Conservation (phyloP, 2,329 filamentous ascomycete genomes). For the Penicillium brevicompactum region DNA sequence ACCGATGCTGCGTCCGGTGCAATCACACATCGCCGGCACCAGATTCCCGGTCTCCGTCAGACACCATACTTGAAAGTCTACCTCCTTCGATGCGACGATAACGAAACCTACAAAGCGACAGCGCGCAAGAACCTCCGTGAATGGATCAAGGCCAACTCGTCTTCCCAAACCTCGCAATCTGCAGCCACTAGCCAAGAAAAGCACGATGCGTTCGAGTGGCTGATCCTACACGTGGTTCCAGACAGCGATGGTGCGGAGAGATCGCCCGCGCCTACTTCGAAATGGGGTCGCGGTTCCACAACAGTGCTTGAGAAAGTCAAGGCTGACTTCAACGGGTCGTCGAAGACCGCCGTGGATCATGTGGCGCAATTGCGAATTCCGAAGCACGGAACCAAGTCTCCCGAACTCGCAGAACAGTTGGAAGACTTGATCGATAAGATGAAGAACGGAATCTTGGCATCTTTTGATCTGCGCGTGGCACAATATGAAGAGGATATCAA, state of each 20-base stretch:
- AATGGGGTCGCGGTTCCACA: constrained; percentile 77
- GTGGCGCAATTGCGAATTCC: constrained; percentile 81
- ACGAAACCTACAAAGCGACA: constrained; percentile 84
- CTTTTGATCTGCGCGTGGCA: constrained; percentile 85
- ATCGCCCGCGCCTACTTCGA: constrained; percentile 58
- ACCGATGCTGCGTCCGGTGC: constrained; percentile 39
- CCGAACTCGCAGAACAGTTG: constrained; percentile 82
- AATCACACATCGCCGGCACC: constrained; percentile 69
- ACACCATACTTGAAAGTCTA: constrained; percentile 94
- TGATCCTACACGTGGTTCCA: constrained; percentile 90
- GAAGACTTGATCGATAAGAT: constrained; percentile 81
- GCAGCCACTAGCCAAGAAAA: constrained; percentile 74
- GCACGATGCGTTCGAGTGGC: constrained; percentile 95
- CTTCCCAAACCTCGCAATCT: constrained; percentile 37
- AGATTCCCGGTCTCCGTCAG: constrained; percentile 89
- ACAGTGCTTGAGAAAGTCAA: constrained; percentile 88
- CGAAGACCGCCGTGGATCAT: constrained; percentile 73
- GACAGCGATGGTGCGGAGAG: constrained; percentile 72
- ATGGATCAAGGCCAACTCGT: constrained; percentile 81
- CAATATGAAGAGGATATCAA: constrained; percentile 98
- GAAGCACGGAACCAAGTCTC: constrained; percentile 62
- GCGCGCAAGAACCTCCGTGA: constrained; percentile 79
- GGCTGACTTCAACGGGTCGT: constrained; percentile 81
- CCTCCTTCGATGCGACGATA: constrained; percentile 90
- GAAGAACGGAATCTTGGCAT: constrained; percentile 81